Conservation (phyloP, 257 asterid species). For the Nicotiana undulata region DNA sequence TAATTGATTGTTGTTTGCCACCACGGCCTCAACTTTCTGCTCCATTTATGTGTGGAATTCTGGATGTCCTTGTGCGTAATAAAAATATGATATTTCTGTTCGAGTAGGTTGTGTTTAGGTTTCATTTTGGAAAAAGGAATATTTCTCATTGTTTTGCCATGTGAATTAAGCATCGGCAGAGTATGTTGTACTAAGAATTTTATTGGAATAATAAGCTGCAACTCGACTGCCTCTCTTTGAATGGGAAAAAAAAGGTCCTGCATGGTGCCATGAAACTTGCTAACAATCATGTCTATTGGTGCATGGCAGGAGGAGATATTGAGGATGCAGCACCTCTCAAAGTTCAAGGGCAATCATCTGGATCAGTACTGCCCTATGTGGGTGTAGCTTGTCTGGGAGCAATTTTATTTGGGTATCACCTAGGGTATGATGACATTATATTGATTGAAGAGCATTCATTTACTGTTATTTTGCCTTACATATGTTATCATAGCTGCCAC, state of each 20-base stretch:
- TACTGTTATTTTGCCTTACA: not conserved
- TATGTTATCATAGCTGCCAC: not conserved
- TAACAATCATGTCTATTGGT: slow-evolving; percentile 5
- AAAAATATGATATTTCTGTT: not conserved
- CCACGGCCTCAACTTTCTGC: not conserved
- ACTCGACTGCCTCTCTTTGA: not conserved
- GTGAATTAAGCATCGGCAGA: not conserved
- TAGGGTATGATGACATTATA: slow-evolving; percentile 55
- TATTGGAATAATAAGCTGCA: not conserved
- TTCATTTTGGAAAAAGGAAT: not conserved
- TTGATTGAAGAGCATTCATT: not conserved
- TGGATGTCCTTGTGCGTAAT: not conserved
- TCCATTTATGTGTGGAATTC: not conserved
- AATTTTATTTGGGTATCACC: slow-evolving; percentile 85
- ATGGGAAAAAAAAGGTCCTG: not conserved
- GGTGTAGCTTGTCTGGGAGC: slow-evolving; percentile 95
- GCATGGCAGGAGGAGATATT: slow-evolving; percentile 50
- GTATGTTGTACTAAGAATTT: not conserved
- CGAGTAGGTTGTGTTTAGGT: not conserved
- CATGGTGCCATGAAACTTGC: not conserved
- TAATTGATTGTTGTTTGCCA: not conserved
- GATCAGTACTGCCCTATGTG: slow-evolving; percentile 81
- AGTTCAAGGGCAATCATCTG: slow-evolving; percentile 52
- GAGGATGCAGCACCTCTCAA: slow-evolving; percentile 53
- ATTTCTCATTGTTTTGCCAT: not conserved